Base-by-base conservation (phyloP, 2,329 filamentous ascomycete genomes). In the Phialocephala subalpina region DNA sequence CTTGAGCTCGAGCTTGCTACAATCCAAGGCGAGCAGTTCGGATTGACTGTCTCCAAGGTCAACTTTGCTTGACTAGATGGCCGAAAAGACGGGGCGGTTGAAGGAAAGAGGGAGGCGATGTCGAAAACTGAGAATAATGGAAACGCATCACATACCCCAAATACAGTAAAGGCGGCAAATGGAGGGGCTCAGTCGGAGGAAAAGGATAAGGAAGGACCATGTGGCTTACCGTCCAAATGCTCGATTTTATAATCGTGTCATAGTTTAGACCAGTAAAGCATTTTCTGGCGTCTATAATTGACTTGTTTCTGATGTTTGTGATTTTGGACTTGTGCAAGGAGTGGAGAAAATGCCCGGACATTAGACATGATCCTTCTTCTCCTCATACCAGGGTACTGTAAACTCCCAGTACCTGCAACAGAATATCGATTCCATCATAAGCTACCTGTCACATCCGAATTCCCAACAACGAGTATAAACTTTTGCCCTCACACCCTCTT, bases 21-120 rank as follows among this genome's bases (percentile, higher is more conserved):
- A 69, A 86, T 86, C 73, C 96, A 99, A 83, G 96, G 96, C 80
- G 90, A 93, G 85, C 77, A 82, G 62, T 99, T 98, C 83, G 97
- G 92, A 82, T 82, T 91, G 80, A 83, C 86, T 66, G 86, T 97
- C 62, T 80, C 87, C 77, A 95, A 93, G 86, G 84, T 87, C 72
- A 85, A 82, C 79, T 85, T 87, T 73, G 86, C 86, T 74, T 97
- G 92, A 97, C 91, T 96, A 82, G 86, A 92, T 91, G 90, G 83
- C 59, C 29, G 84, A 65, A 74, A 78, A 60, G 74, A 76, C 56
- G 73, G 69, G 59, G 70, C 60, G 22, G 67, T 65, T 8, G 63
- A 67, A 42, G 62, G 38, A 27, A 67, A 25, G 55, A 62, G 56
- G 61, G 38, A 29, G 65, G 69, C 66, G 69, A 72, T 58, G 67